Evolutionary conservation across 1,139 yeast species (phyloP).

Genomic region (Chernovozyma aurita): DNA sequence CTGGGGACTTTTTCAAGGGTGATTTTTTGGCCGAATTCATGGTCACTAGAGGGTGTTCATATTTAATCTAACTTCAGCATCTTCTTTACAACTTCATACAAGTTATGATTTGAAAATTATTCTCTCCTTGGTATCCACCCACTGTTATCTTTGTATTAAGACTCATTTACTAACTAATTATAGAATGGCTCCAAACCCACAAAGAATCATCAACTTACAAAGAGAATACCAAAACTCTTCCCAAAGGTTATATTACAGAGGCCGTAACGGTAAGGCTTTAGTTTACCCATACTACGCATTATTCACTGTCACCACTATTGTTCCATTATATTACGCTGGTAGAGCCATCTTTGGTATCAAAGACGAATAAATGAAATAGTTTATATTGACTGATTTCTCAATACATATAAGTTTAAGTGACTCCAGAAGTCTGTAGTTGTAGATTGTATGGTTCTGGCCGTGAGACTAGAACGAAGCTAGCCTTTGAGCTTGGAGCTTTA

Average conservation of each 20-base stretch:
- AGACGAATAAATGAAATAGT: slow-evolving; percentile 29
- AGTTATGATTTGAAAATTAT: too few species aligned
- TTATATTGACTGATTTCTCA: background rate
- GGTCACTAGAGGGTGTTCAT: too few species aligned
- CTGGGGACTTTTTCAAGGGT: too few species aligned
- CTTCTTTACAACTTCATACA: too few species aligned
- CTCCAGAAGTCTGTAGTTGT: background rate
- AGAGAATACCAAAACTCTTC: slow-evolving; percentile 67
- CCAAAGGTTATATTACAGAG: slow-evolving; percentile 75
- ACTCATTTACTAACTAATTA: too few species aligned
- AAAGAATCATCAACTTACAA: slow-evolving; percentile 71
- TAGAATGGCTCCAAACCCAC: slow-evolving; percentile 29
- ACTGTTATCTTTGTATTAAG: too few species aligned
- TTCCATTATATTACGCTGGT: slow-evolving; percentile 71
- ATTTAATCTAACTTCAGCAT: too few species aligned
- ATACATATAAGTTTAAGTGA: background rate
- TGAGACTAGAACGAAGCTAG: too few species aligned
- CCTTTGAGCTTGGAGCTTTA: too few species aligned
- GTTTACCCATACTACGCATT: slow-evolving; percentile 89
- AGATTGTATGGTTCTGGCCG: background rate
- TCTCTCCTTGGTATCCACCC: too few species aligned
- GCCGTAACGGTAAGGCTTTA: slow-evolving; percentile 68
- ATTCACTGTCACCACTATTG: slow-evolving; percentile 67
- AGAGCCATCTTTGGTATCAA: slow-evolving; percentile 75
- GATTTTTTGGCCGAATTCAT: too few species aligned